A percentile compares a stretch with the other conserved stretches of the same genome.
Conservation (phyloP, 2,329 filamentous ascomycete genomes). For the Cylindrodendrum hubeiense region DNA sequence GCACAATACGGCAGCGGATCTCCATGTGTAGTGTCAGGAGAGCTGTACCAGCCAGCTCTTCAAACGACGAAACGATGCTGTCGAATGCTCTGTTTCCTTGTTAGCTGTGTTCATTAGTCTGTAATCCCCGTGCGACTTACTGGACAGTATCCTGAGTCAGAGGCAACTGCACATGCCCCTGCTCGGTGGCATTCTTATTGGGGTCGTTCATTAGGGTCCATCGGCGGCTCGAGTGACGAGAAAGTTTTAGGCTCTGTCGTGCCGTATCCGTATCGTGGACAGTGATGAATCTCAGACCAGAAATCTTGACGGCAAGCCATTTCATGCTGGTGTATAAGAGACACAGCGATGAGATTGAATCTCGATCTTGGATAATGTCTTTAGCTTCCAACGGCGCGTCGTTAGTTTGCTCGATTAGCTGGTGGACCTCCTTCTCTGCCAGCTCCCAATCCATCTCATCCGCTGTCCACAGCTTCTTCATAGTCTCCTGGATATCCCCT, state of each 20-base stretch:
- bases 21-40: constrained; percentile 91
- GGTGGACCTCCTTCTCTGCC: constrained; percentile 71
- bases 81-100: constrained; percentile 77
- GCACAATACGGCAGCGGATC: constrained; percentile 85
- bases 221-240: constrained; percentile 74
- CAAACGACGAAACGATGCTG: constrained; percentile 84
- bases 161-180: constrained; percentile 82
- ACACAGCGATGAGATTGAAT: constrained; percentile 86
- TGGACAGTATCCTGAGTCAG: constrained; percentile 87
- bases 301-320: constrained; percentile 90
- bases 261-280: constrained; percentile 77
- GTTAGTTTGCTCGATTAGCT: constrained; percentile 69
- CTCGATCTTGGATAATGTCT: constrained; percentile 91
- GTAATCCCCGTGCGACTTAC: constrained; percentile 61
- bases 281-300: constrained; percentile 86
- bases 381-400: constrained; percentile 76
- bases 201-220: constrained; percentile 86
- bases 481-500: constrained; percentile 79
- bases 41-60: constrained; percentile 81
- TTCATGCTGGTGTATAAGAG: constrained; percentile 97
- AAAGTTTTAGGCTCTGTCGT: constrained; percentile 62
- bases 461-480: constrained; percentile 74
- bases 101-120: constrained; percentile 38
- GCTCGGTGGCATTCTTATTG: constrained; percentile 68
- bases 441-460: constrained; percentile 64